Evolutionary conservation across 441 rosid species (phyloP).

Genomic region (Jatropha multifida): DNA sequence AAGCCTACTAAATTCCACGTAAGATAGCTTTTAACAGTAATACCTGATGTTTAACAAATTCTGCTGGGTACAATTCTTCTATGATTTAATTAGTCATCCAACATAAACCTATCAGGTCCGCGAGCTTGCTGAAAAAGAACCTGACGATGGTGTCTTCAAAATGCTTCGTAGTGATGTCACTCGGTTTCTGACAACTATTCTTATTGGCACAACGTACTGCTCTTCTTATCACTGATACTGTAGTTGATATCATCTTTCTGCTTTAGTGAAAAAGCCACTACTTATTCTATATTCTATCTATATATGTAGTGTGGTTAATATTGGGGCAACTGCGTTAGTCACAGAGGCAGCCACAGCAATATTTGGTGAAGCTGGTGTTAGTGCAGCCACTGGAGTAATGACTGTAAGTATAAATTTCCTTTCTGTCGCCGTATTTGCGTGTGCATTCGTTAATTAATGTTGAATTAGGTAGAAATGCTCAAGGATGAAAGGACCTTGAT

Average conservation of each 20-base stretch:
- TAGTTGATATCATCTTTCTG: conserved; percentile 22
- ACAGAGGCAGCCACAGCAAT: conserved; percentile 98
- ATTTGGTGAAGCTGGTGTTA: conserved; percentile 99
- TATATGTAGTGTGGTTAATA: conserved; percentile 79
- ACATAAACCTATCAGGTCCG: conserved; percentile 62
- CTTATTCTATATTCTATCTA: conserved; percentile 42
- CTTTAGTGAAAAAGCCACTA: conserved; percentile 30
- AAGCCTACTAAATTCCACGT: neutral
- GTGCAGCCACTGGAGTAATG: conserved; percentile 99
- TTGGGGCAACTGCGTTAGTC: conserved; percentile 98
- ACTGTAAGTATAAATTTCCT: conserved; percentile 56
- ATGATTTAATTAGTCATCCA: conserved; percentile 28
- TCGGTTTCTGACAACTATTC: conserved; percentile 96
- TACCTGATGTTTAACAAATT: neutral
- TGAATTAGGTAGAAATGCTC: neutral
- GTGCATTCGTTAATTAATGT: neutral
- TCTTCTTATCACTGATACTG: conserved; percentile 25
- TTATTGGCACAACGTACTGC: conserved; percentile 95
- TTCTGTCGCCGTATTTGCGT: neutral
- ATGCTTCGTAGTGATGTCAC: conserved; percentile 97
- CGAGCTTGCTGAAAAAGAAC: conserved; percentile 94
- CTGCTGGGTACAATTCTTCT: neutral
- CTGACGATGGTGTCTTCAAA: conserved; percentile 94
- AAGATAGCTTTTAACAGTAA: neutral
- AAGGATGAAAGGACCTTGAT: neutral